Evolutionary conservation across 2,329 filamentous ascomycete species (phyloP).

Genomic region (Fusarium falciforme): DNA sequence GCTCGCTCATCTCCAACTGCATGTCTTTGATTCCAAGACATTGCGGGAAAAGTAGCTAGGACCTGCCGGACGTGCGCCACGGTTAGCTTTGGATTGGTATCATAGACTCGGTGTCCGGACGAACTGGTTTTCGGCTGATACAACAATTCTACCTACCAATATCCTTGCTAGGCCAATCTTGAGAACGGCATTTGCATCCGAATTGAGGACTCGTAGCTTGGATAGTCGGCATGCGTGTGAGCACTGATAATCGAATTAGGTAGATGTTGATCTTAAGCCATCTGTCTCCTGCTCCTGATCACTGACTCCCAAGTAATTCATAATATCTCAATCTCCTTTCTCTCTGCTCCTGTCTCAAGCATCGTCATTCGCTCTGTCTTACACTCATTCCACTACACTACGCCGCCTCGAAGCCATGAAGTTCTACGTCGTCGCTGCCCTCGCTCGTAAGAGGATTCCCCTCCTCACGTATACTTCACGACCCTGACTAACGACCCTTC

Average conservation of each 20-base stretch:
- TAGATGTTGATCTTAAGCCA: neutral
- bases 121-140: neutral
- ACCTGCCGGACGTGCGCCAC: neutral
- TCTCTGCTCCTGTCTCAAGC: neutral
- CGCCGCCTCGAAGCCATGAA: conserved; percentile 24
- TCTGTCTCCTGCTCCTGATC: neutral
- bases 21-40: conserved; percentile 18
- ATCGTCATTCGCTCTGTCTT: conserved; percentile 6
- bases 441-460: conserved; percentile 18
- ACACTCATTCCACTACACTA: conserved; percentile 10
- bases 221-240: neutral
- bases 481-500: neutral
- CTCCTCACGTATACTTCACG: rapidly evolving
- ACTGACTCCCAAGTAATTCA: neutral
- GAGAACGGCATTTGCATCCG: neutral
- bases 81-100: neutral
- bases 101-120: neutral
- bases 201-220: neutral
- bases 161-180: neutral
- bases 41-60: neutral
- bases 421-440: conserved; percentile 12
- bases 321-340: neutral
- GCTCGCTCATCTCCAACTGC: neutral
- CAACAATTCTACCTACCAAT: neutral
- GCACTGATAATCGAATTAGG: neutral